Evolutionary conservation across 176 grass and related monocot species (phyloP), one percentile per base, ranked within the genome.

Genomic region (Thalia dealbata): DNA sequence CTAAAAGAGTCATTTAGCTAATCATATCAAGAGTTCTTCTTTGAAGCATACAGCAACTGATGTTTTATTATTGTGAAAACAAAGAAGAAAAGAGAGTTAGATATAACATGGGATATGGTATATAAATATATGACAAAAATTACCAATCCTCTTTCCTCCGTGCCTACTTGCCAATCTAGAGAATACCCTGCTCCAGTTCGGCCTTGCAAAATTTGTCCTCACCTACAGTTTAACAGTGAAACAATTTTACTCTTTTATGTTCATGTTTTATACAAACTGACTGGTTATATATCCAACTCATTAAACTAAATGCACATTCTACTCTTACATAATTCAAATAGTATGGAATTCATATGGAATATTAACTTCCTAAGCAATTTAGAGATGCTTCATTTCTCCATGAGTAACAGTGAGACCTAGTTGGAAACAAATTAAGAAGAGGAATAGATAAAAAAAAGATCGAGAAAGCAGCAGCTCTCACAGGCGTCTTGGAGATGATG

Each of bases 121-220:
- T n/a, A n/a, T n/a, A n/a, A n/a, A n/a, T n/a, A n/a, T 18, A 12
- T 27, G 26, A 21, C 87, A 2, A 38, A 38, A 38, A 1, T 84
- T 73, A 92, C 93, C 89, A 65, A 97, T 97, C 67, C 68, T 97
- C 38, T 88, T 89, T 78, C 80, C 84, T 32, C 68, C 87, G 86
- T 97, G 93, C 78, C 86, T 92, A 50, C 76, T 27, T 6, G 89
- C 82, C 69, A 97, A 71, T 72, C 82, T 78, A 81, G 87, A 88
- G 70, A 97, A 79, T 43, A 97, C 93, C 54, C 71, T 97, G 67
- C 78, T 71, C 86, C 91, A 92, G 78, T 97, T 97, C 43, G 93
- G 93, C 51, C 93, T 97, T 68, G 93, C 86, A 84, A 97, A 97
- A 84, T 92, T 84, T 44, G 93, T 92, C 58, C 82, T 71, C 21